Evolutionary conservation across 1,284 basidiomycete genomes (phyloP).

Genomic region (Irpex rosettiformis): DNA sequence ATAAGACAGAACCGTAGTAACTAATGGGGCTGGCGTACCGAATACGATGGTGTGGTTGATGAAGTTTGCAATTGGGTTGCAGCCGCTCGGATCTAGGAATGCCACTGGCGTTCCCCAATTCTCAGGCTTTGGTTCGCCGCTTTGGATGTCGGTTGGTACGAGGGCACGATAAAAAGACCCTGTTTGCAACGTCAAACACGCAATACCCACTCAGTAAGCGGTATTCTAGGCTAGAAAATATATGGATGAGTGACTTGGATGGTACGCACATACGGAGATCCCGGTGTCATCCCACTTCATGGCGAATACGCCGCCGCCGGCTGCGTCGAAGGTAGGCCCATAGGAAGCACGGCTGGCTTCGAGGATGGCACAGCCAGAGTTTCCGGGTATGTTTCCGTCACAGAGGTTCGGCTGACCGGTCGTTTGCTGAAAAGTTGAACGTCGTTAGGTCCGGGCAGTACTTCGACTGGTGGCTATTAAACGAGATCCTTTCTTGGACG

Average conservation of each 20-base stretch:
- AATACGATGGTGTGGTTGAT: constrained; percentile 61
- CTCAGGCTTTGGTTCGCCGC: constrained; percentile 51
- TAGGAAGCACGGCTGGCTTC: constrained; percentile 72
- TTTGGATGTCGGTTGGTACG: constrained; percentile 61
- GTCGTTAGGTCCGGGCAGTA: not conserved
- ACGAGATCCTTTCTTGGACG: constrained; percentile 18
- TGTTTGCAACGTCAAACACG: constrained; percentile 23
- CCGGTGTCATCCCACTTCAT: constrained; percentile 77
- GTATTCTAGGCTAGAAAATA: not conserved
- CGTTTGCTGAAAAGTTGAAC: constrained; percentile 25
- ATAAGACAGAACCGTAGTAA: not conserved
- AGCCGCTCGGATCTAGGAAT: constrained; percentile 46
- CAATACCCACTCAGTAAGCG: not conserved
- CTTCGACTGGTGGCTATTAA: no score
- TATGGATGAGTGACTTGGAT: constrained; percentile 7
- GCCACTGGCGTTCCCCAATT: constrained; percentile 68
- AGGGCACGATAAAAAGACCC: constrained; percentile 73
- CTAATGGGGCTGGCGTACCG: constrained; percentile 30
- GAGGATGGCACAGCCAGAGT: constrained; percentile 66
- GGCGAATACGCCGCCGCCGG: constrained; percentile 73
- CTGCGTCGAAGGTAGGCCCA: constrained; percentile 64
- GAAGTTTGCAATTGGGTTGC: constrained; percentile 57
- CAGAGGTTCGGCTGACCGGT: constrained; percentile 49
- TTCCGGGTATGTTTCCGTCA: constrained; percentile 46
- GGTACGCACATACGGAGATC: constrained; percentile 69